Base-by-base conservation (phyloP, 768 basidiomycete genomes). In the Sarcodon aspratus region DNA sequence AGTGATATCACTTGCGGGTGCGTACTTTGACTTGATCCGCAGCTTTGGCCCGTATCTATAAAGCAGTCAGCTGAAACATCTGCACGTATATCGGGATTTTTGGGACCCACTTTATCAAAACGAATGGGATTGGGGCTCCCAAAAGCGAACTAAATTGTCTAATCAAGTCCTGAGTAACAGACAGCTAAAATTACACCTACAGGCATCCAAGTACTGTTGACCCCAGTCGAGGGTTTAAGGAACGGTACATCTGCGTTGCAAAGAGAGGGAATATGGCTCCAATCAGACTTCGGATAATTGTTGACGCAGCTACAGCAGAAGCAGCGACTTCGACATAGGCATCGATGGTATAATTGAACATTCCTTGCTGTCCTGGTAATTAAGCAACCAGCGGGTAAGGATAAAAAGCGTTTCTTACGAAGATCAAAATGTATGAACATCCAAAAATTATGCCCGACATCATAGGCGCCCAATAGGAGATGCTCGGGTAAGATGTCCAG, bases 271-370 rank as follows among this genome's bases (percentile, higher is more conserved):
- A 63, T 44, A 54, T 49, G 12, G 62, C 62, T 46, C 59, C 61
- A 52, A 63, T 59, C 43, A 56, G 21, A 44, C 58, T 60, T 2
- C 79, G 74, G 9, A 74, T 60, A 42, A 81, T 74, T 4, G 76
- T 79, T 51, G 61, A 76, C 8, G 71, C 65, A 7, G 80, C 75
- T 21, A 82, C 63, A 6, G 79, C 79, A 17, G 76, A 77, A 3
- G 80, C 78, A 17, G 80, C 73, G 12, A 75, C 69, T 53, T 69
- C 61, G 34, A 80, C 62, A 57, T 82, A 81, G 9, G 76, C 71
- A 60, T 83, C 80, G 50, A 82, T 75, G 44, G 79, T 73, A 59
- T 83, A 83, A 58, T 77, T 82, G 57, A 78, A 63, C 44, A 78
- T 61, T n/a, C 71, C 67, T 51, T 79, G 56, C 80, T 80, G 48